Evolutionary conservation across 176 grass and related monocot species (phyloP), one percentile per base, ranked within the genome.

Genomic region (Triticum monococcum): DNA sequence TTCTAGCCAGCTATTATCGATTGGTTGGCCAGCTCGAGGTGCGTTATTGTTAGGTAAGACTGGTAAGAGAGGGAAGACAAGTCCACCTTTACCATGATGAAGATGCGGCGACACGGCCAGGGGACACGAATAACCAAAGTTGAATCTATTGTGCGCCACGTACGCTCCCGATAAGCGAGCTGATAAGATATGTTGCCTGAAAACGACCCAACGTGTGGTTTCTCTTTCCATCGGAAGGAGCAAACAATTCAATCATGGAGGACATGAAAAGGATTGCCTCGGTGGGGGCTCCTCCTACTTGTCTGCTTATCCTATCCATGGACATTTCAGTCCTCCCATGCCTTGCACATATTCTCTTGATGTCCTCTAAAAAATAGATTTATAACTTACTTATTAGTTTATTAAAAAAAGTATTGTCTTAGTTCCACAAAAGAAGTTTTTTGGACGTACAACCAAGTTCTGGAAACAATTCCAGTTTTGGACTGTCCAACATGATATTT

Each of bases 61-160:
- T 37, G 35, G 8, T 38, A 37, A 7, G 3, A 25, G 70, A 17
- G 7, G 38, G 45, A 26, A 12, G n/a, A 2, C 38, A 73, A 25
- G 12, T 74, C 71, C 35, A 38, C 46, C 46, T 13, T 65, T 54
- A 9, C 57, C 16, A 81, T 75, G 43, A 80, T 59, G 3, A 74
- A 46, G 79, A 87, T 40, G 86, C 70, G 70, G 79, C 86, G 60
- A 87, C 79, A 76, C 69, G 74, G 36, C 59, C 36, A 2, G 13
- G 60, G 2, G 17, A 20, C 78, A 43, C 60, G 9, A 62, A 64
- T 80, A 63, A 41, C 2, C 33, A 79, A 64, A 79, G 17, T 13
- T 33, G 28, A 78, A 30, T 48, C 7, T 62, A 24, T 14, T 64
- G 18, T 37, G 54, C 1, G 20, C 46, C 41, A 37, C 52, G 31